phyloP scores from a whole-genome alignment of 192 early-diverging fungal genomes.

The Dissophora globulifera region DNA sequence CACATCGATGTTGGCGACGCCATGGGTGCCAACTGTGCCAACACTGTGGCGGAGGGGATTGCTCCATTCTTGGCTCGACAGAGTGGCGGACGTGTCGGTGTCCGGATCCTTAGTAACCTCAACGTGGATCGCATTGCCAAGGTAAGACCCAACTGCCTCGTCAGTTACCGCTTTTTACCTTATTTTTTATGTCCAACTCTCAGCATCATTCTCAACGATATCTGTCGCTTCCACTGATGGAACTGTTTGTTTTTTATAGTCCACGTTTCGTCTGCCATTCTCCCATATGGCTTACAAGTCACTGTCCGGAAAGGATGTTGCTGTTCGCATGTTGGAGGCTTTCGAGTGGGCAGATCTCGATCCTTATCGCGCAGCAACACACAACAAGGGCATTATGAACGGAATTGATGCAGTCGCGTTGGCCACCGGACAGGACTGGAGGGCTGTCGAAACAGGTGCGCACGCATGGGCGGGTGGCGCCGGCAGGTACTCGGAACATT shows the following conservation, averaged over 20 bases:
- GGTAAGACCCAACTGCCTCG: no score
- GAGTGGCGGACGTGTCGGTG: constrained; percentile 66
- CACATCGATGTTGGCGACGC: constrained; percentile 83
- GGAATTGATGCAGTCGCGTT: constrained; percentile 82
- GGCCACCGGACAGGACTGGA: constrained; percentile 83
- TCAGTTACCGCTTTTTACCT: no score
- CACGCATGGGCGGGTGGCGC: constrained; percentile 73
- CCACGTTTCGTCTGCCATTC: constrained; percentile 71
- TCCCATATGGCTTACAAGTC: constrained; percentile 72
- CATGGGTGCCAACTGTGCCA: constrained; percentile 83
- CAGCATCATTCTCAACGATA: no score
- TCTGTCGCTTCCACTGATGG: no score
- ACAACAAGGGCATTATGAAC: constrained; percentile 89
- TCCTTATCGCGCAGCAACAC: constrained; percentile 76
- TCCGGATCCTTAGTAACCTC: constrained; percentile 78
- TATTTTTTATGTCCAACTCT: no score
- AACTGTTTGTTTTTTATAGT: constrained; percentile 13
- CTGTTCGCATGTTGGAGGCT: constrained; percentile 73
- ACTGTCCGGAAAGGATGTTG: constrained; percentile 68
- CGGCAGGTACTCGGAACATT: constrained; percentile 34
- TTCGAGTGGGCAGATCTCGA: constrained; percentile 76
- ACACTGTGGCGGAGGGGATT: constrained; percentile 74
- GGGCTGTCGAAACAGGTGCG: constrained; percentile 76
- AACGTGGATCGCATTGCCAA: constrained; percentile 70
- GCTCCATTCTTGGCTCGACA: constrained; percentile 67